phyloP scores from a whole-genome alignment of 2,329 filamentous ascomycete species.

The Aspergillus melleus region DNA sequence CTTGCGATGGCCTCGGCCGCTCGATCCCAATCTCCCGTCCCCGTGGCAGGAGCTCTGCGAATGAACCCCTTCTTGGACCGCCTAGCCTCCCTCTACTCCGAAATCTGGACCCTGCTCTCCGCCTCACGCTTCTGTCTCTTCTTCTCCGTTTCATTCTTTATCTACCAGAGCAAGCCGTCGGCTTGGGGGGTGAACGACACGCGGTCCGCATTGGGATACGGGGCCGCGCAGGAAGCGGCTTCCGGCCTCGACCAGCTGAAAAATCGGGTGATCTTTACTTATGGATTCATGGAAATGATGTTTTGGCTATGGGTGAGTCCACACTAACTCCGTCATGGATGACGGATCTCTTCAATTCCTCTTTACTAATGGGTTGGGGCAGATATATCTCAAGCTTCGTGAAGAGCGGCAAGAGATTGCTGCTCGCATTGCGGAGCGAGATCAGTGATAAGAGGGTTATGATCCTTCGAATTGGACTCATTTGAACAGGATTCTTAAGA shows the following conservation, averaged over 20 bases:
- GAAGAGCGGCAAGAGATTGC: slow-evolving; percentile 37
- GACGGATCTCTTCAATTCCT: background rate
- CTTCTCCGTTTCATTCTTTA: slow-evolving; percentile 38
- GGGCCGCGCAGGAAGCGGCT: slow-evolving; percentile 5
- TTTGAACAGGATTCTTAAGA: background rate
- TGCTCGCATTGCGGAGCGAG: slow-evolving; percentile 21
- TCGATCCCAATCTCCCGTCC: slow-evolving; percentile 42
- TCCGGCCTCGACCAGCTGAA: slow-evolving; percentile 66
- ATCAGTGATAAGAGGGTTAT: slow-evolving; percentile 9
- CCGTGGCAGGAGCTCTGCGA: slow-evolving; percentile 17
- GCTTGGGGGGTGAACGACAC: slow-evolving; percentile 23
- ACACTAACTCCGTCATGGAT: background rate
- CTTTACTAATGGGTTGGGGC: background rate
- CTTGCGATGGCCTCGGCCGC: slow-evolving; percentile 65
- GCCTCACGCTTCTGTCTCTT: slow-evolving; percentile 37
- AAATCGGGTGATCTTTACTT: slow-evolving; percentile 82
- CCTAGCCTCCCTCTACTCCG: slow-evolving; percentile 36
- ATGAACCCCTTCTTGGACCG: slow-evolving; percentile 26
- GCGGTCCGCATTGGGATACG: slow-evolving; percentile 19
- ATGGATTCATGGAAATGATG: slow-evolving; percentile 78
- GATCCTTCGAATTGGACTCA: background rate
- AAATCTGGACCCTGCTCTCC: slow-evolving; percentile 40
- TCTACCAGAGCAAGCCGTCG: slow-evolving; percentile 35
- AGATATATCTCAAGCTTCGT: slow-evolving; percentile 38
- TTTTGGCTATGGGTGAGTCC: slow-evolving; percentile 78